Percentiles rank a stretch among this genome's conserved stretches.
phyloP scores from a whole-genome alignment of 768 basidiomycete genomes.

The Solioccasus polychromus region DNA sequence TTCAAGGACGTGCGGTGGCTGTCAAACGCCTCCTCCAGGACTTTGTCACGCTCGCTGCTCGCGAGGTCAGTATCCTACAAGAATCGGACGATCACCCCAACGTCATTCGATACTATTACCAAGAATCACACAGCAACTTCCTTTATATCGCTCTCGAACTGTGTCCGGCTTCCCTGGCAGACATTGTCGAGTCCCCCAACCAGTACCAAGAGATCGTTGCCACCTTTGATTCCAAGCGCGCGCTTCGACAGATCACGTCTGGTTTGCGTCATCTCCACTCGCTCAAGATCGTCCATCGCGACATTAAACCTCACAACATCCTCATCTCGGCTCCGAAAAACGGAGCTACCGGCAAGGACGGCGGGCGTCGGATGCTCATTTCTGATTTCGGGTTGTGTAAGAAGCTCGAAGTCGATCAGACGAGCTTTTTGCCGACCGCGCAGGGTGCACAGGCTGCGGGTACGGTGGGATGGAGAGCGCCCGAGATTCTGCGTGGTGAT shows the following conservation, averaged over 20 bases:
- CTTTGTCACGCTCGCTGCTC: conserved; percentile 90
- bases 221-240: conserved; percentile 83
- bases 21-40: conserved; percentile 95
- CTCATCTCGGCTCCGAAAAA: conserved; percentile 73
- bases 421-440: conserved; percentile 90
- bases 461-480: conserved; percentile 96
- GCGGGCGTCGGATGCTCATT: conserved; percentile 77
- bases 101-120: conserved; percentile 97
- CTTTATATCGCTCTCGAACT: conserved; percentile 97
- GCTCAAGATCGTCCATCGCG: conserved; percentile 94
- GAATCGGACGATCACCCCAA: conserved; percentile 98
- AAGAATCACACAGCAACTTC: conserved; percentile 91
- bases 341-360: conserved; percentile 39
- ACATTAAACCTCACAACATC: conserved; percentile 99
- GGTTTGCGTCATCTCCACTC: conserved; percentile 90
- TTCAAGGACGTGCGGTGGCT: conserved; percentile 98
- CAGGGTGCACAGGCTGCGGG: conserved; percentile 89
- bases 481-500: conserved; percentile 91
- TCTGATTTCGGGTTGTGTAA: conserved; percentile 98
- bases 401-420: conserved; percentile 93
- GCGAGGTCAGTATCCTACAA: conserved; percentile 92
- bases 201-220: conserved; percentile 74
- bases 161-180: conserved; percentile 86
- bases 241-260: conserved; percentile 79
- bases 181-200: conserved; percentile 79